phyloP scores from a whole-genome alignment of 257 asterid species.

The Solanum arcanum region DNA sequence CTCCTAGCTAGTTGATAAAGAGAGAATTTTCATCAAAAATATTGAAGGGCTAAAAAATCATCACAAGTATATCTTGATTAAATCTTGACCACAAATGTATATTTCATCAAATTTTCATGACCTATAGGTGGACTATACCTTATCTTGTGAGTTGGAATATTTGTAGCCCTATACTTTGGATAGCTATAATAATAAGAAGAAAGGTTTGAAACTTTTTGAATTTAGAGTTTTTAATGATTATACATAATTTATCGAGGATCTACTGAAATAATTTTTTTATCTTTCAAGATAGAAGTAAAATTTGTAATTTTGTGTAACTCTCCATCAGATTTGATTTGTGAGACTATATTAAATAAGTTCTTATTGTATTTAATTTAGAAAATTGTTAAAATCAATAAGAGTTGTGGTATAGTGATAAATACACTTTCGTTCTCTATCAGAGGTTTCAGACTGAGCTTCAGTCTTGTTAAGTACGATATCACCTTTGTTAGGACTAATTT shows the following conservation, averaged over 20 bases:
- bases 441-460: background rate
- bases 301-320: too few species aligned
- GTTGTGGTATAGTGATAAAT: background rate
- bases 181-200: background rate
- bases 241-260: background rate
- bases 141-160: background rate
- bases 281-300: background rate
- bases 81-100: background rate
- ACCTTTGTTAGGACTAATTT: background rate
- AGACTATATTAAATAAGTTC: background rate
- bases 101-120: background rate
- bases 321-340: background rate
- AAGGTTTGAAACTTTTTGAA: background rate
- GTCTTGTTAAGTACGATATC: background rate
- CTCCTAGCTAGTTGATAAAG: background rate
- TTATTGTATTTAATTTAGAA: background rate
- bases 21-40: background rate
- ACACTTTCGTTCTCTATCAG: background rate
- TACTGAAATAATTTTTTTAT: background rate
- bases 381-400: background rate
- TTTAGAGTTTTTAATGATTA: background rate
- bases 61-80: background rate
- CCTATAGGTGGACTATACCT: background rate
- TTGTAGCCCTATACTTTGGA: background rate
- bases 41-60: background rate